Evolutionary conservation across 2,329 filamentous ascomycete genomes (phyloP).

Genomic region (Colletotrichum nymphaeae): DNA sequence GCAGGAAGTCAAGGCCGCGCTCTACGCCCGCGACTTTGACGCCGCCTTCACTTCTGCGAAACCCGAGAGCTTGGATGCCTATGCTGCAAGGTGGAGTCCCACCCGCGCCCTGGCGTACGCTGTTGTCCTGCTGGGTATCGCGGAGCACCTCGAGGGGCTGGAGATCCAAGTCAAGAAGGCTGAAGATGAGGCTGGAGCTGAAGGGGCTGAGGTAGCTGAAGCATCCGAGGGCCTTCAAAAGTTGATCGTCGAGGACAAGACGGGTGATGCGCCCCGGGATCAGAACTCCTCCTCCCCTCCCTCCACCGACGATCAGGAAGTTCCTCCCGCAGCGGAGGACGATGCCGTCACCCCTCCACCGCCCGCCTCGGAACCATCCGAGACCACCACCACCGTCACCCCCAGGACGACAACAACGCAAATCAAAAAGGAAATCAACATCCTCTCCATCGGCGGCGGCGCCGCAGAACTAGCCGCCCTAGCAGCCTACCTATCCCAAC

Average conservation of each 20-base stretch:
- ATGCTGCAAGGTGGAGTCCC: conserved; percentile 92
- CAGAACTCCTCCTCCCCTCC: neutral
- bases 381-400: neutral
- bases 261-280: neutral
- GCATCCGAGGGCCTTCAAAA: conserved; percentile 10
- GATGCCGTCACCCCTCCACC: neutral
- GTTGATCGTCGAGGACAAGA: conserved; percentile 41
- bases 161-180: conserved; percentile 36
- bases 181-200: neutral
- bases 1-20: conserved; percentile 85
- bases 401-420: neutral
- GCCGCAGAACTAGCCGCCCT: conserved; percentile 71
- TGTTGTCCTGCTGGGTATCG: conserved; percentile 58
- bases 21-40: conserved; percentile 88
- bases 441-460: conserved; percentile 66
- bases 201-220: neutral
- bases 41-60: conserved; percentile 74
- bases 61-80: conserved; percentile 76
- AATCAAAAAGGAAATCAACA: conserved; percentile 42
- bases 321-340: neutral
- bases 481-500: conserved; percentile 53
- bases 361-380: neutral
- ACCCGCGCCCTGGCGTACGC: conserved; percentile 85
- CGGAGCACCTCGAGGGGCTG: conserved; percentile 44
- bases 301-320: conserved; percentile 8